Evolutionary conservation across 75 land plant species (phyloP), one percentile per base, ranked within the genome.

Genomic region (Larix kaempferi): DNA sequence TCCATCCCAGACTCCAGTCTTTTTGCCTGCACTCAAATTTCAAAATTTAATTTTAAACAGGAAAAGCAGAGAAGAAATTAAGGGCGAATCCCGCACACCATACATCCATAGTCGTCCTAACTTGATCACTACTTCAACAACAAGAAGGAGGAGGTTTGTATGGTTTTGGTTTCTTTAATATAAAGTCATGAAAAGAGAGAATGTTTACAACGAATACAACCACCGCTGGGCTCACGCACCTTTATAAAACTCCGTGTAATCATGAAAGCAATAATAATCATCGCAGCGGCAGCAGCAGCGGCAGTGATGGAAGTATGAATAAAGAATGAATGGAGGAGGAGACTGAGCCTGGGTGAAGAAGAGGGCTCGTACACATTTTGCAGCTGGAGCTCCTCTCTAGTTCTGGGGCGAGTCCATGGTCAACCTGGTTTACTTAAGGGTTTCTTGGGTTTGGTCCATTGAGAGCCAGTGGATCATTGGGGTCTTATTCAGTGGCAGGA

Each of bases 311-410:
- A 17, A 17, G 22, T 21, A 15, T 16, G 17, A 57, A 58, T 58
- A 49, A 3, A 67, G 35, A 37, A 39, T 67, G 71, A 66, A 66
- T 66, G 72, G n/a, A 21, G 73, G 19, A 69, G 73, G 73, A 69
- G 73, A 11, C 73, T 7, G 49, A 35, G 7, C 15, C 33, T 29
- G 33, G 33, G 1, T 29, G 33, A 29, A 29, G 33, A 29, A 29
- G 33, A 29, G 1, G 19, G n/a, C 41, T 37, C 71, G 35, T 66
- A 29, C 35, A 33, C 71, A 27, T 19, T 49, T 66, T 19, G 33
- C 19, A 35, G n/a, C 54, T 7, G 33, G 7, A 35, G n/a, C 54
- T n/a, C 2, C 11, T 69, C 54, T 21, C 2, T 39, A 19, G 19
- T 29, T 17, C 44, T 39, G 41, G 14, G 13, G 8, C 23, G 73